Conservation (phyloP, 371 early-diverging fungal species). For the Entomophthora muscae region DNA sequence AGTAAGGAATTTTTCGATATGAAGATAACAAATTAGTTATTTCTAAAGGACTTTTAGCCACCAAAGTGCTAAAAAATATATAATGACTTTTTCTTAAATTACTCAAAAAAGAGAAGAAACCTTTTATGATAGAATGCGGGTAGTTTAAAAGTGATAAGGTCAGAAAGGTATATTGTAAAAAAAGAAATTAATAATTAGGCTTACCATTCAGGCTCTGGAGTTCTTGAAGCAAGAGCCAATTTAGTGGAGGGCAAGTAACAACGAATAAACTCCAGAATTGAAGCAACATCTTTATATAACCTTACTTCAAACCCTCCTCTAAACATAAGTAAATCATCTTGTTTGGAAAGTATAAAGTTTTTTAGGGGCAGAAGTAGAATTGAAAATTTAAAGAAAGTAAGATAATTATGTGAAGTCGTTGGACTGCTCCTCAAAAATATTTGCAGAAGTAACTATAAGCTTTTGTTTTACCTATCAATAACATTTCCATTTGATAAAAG, state of each 20-base stretch:
- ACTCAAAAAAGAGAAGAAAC: no score
- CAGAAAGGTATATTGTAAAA: no score
- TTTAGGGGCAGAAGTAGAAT: conserved; percentile 9
- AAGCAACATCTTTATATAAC: conserved; percentile 19
- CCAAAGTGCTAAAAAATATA: no score
- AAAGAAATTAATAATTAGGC: no score
- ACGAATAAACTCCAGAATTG: conserved; percentile 18
- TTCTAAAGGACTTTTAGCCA: no score
- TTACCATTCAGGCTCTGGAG: conserved; percentile 29
- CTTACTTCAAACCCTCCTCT: conserved; percentile 15
- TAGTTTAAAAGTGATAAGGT: no score
- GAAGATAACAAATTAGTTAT: no score
- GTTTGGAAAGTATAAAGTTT: conserved; percentile 3
- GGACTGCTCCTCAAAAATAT: not conserved
- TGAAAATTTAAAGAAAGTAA: conserved; percentile 13
- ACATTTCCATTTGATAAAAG: not conserved
- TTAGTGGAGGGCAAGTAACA: conserved; percentile 18
- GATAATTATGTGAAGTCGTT: conserved; percentile 14
- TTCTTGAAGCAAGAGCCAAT: conserved; percentile 28
- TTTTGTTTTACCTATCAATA: not conserved
- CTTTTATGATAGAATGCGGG: no score
- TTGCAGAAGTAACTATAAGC: not conserved
- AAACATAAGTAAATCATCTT: not conserved
- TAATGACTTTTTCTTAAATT: no score
- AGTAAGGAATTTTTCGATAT: no score